Evolutionary conservation across 148 eudicot species (phyloP).

Genomic region (Arctostaphylos glauca): DNA sequence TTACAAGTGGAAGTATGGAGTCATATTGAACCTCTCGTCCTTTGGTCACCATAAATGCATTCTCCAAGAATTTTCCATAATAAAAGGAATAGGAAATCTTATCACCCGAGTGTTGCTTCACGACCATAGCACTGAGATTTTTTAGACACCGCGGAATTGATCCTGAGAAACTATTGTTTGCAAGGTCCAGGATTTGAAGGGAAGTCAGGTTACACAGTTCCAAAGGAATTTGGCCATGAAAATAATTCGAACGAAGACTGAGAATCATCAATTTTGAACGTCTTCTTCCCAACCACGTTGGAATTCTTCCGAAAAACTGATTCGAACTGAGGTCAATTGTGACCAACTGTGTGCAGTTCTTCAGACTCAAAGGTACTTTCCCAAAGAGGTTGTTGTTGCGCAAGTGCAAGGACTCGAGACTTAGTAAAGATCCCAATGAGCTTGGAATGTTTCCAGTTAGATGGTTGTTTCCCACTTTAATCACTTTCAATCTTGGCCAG

Average conservation of each 20-base stretch:
- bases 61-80: neutral
- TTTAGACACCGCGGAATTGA: slow-evolving; percentile 3
- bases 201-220: slow-evolving; percentile 9
- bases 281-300: slow-evolving; percentile 14
- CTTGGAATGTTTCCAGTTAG: slow-evolving; percentile 24
- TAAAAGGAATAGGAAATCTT: neutral
- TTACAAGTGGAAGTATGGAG: slow-evolving; percentile 13
- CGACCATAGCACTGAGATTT: slow-evolving; percentile 16
- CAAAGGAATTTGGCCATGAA: slow-evolving; percentile 5
- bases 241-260: slow-evolving; percentile 1
- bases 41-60: slow-evolving; percentile 9
- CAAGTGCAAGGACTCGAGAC: slow-evolving; percentile 14
- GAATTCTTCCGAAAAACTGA: slow-evolving; percentile 20
- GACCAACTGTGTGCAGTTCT: neutral
- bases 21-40: slow-evolving; percentile 7
- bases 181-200: slow-evolving; percentile 20
- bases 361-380: slow-evolving; percentile 14
- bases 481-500: neutral
- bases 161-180: slow-evolving; percentile 11
- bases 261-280: neutral
- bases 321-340: slow-evolving; percentile 20
- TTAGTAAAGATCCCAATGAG: slow-evolving; percentile 5
- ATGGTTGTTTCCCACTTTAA: slow-evolving; percentile 22
- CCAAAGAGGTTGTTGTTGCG: slow-evolving; percentile 24
- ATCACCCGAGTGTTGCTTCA: neutral